Evolutionary conservation across 805 yeast species (phyloP).

Genomic region (Ogataea ramenticola): DNA sequence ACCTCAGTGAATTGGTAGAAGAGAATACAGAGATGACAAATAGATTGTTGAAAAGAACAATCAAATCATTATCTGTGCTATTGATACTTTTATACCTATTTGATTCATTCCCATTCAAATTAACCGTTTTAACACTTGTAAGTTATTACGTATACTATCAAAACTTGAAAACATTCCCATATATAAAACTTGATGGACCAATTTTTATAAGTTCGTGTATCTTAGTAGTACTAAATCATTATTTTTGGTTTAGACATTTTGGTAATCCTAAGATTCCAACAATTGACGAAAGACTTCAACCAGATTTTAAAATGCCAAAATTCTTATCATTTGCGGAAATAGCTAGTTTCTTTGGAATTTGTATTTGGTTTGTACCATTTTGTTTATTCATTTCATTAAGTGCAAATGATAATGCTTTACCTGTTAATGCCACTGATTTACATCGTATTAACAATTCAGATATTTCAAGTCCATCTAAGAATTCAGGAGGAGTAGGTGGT

Average conservation of each 20-base stretch:
- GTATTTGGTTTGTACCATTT: constrained; percentile 93
- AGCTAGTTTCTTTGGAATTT: constrained; percentile 90
- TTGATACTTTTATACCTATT: constrained; percentile 54
- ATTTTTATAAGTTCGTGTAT: constrained; percentile 64
- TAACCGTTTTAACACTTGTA: constrained; percentile 58
- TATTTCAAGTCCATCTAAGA: background rate
- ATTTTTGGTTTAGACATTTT: constrained; percentile 84
- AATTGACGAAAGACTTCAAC: constrained; percentile 47
- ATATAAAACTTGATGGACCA: constrained; percentile 66
- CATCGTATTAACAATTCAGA: constrained; percentile 9
- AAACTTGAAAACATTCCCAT: constrained; percentile 78
- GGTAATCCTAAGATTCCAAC: constrained; percentile 68
- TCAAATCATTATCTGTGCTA: constrained; percentile 50
- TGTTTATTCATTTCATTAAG: constrained; percentile 85
- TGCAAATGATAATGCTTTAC: constrained; percentile 86
- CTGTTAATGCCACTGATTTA: constrained; percentile 31
- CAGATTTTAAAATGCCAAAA: constrained; percentile 54
- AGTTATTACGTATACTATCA: constrained; percentile 71
- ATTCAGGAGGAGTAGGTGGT: constrained; percentile 23
- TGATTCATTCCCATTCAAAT: constrained; percentile 73
- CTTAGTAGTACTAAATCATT: constrained; percentile 74
- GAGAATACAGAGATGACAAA: constrained; percentile 86
- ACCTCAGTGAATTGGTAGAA: constrained; percentile 86
- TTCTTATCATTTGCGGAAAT: constrained; percentile 83
- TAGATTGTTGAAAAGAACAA: constrained; percentile 54